Percentiles rank a stretch among this genome's conserved stretches.
phyloP scores from a whole-genome alignment of 331 rosid genomes.

The Quercus lobata region DNA sequence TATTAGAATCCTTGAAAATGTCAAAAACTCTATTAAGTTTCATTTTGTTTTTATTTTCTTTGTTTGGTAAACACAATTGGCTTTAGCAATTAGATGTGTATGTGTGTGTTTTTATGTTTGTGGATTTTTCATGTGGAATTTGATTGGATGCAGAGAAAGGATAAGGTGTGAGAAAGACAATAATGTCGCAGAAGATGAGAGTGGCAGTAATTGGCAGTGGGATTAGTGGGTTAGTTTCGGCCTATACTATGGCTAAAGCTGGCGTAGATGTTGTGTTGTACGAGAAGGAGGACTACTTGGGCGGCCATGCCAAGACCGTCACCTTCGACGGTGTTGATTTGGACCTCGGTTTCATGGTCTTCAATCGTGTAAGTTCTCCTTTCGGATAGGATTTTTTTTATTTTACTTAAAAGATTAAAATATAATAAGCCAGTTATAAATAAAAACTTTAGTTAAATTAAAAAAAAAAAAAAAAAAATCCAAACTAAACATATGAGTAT shows the following conservation, averaged over 20 bases:
- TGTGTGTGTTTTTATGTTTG: too few relatives aligned
- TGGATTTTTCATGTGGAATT: neutral
- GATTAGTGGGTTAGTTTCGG: constrained; percentile 74
- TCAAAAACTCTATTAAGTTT: neutral
- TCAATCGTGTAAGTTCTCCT: constrained; percentile 56
- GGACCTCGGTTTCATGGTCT: constrained; percentile 96
- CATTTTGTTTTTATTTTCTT: neutral
- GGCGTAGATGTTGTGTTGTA: constrained; percentile 58
- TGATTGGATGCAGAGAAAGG: neutral
- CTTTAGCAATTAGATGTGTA: too few relatives aligned
- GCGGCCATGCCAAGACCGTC: constrained; percentile 84
- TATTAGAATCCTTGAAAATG: neutral
- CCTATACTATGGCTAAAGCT: constrained; percentile 50
- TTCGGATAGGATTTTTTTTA: too few relatives aligned
- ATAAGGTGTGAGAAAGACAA: neutral
- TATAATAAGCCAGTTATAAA: too few relatives aligned
- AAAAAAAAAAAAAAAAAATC: too few relatives aligned
- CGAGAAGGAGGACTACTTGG: constrained; percentile 69
- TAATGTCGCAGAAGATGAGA: constrained; percentile 37
- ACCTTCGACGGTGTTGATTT: constrained; percentile 56
- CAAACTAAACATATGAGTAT: too few relatives aligned
- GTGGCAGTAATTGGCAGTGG: constrained; percentile 82
- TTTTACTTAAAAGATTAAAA: too few relatives aligned
- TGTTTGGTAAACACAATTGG: neutral
- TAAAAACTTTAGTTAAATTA: too few relatives aligned